phyloP scores from a whole-genome alignment of 192 early-diverging fungal species.

The Backusella psychrophila region DNA sequence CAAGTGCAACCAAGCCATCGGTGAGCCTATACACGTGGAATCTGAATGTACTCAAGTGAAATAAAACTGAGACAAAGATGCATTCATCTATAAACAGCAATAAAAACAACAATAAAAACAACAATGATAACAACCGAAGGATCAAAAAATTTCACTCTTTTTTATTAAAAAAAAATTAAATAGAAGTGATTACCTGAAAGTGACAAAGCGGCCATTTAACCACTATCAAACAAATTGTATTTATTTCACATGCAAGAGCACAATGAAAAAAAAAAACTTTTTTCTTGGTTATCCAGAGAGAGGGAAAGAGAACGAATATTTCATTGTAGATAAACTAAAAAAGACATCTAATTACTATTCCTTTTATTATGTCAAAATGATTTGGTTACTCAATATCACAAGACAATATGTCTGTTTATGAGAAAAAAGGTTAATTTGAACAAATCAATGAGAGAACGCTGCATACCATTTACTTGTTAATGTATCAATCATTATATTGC shows the following conservation, averaged over 20 bases:
- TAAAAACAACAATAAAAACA: background rate
- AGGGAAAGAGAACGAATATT: background rate
- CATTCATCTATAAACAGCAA: background rate
- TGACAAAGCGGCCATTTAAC: background rate
- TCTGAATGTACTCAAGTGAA: background rate
- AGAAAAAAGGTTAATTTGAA: background rate
- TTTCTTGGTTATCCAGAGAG: background rate
- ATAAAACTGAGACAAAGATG: background rate
- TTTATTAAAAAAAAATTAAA: background rate
- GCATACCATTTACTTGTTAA: background rate
- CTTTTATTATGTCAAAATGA: background rate
- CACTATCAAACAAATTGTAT: background rate
- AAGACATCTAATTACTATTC: conserved; percentile 1
- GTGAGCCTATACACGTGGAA: background rate
- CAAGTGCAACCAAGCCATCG: background rate
- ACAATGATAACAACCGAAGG: background rate
- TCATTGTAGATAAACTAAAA: background rate
- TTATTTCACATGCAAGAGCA: background rate
- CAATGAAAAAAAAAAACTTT: background rate
- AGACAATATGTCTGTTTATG: background rate
- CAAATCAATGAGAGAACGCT: background rate
- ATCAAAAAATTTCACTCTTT: background rate
- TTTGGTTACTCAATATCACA: background rate
- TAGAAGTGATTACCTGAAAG: background rate
- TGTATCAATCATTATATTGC: background rate